phyloP scores from a whole-genome alignment of 768 basidiomycete species.

The Amanita jacksonii region DNA sequence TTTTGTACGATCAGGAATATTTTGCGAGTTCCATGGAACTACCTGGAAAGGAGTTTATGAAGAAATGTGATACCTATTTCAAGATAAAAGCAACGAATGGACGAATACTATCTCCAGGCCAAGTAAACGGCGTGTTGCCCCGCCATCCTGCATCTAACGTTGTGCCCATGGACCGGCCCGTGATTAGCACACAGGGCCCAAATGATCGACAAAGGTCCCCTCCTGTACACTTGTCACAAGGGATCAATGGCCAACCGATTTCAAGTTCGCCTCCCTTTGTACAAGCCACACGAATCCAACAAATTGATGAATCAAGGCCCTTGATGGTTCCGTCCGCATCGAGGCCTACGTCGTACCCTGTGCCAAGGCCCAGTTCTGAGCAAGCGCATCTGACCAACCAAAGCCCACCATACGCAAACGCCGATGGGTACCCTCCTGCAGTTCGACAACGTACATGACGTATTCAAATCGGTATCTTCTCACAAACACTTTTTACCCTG shows the following conservation, averaged over 20 bases:
- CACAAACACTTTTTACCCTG: slow-evolving; percentile 11
- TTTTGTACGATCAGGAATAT: slow-evolving; percentile 88
- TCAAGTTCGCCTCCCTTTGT: slow-evolving; percentile 38
- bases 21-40: slow-evolving; percentile 83
- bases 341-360: slow-evolving; percentile 43
- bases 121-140: slow-evolving; percentile 30
- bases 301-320: slow-evolving; percentile 37
- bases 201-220: slow-evolving; percentile 28
- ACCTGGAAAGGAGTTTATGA: slow-evolving; percentile 91
- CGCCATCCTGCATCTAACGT: slow-evolving; percentile 29
- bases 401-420: slow-evolving; percentile 23
- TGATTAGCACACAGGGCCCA: slow-evolving; percentile 28
- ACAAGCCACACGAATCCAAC: slow-evolving; percentile 27
- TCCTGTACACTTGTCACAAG: slow-evolving; percentile 35
- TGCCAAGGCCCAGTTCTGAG: slow-evolving; percentile 34
- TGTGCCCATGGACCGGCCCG: slow-evolving; percentile 38
- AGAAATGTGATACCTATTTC: slow-evolving; percentile 91
- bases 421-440: slow-evolving; percentile 39
- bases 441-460: slow-evolving; percentile 39
- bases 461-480: slow-evolving; percentile 13
- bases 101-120: slow-evolving; percentile 29
- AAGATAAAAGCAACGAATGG: slow-evolving; percentile 52
- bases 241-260: slow-evolving; percentile 24
- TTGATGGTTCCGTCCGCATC: slow-evolving; percentile 25
- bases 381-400: slow-evolving; percentile 24